Base-by-base conservation (phyloP, 23 red algal genomes). In the Gracilaria gracilis region DNA sequence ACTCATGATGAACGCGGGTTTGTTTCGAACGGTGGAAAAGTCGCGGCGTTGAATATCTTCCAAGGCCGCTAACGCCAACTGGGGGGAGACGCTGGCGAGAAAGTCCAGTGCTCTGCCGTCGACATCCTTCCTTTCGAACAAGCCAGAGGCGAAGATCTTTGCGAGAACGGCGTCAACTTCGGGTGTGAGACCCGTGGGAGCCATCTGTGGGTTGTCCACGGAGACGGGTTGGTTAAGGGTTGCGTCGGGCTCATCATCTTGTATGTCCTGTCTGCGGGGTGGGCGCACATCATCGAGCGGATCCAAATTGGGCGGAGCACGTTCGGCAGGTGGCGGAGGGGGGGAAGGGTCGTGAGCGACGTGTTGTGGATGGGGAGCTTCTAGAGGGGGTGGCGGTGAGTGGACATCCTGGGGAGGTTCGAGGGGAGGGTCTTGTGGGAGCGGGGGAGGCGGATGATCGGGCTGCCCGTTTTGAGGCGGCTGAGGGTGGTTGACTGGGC, bases 21-120 rank as follows among this genome's bases (percentile, higher is more conserved):
- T 84, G 72, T 97, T 97, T 21, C 91, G 85, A 37, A 97, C 95
- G n/a, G 74, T 93, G 57, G 69, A 88, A 64, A 97, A 93, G 82
- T 97, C 91, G 36, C 89, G 88, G 61, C 82, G 66, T 33, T 91
- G 85, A 65, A 97, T 83, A 33, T 97, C 95, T 11, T 82, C 86
- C 65, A 97, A 70, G 47, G 89, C 88, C 13, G 80, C 87, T 24
- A 92, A 54, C 13, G 95, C 95, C 44, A 88, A 75, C 32, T 84
- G 58, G 20, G 75, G 61, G 9, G 95, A 82, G 17, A 97, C 83
- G 27, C 80, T 66, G 25, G 57, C 75, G 15, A 97, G 76, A 92
- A 90, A 93, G 34, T 93, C 90, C 17, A 88, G 81, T 21, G 87
- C 89, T 61, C 95, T 44, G 16, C 80, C 88, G 53, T 97, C 88